These are phyloP conservation scores for Acanthochlamys bracteata DNA, from an alignment of 106 monocot genomes.

Conservation along the genomic window DNA sequence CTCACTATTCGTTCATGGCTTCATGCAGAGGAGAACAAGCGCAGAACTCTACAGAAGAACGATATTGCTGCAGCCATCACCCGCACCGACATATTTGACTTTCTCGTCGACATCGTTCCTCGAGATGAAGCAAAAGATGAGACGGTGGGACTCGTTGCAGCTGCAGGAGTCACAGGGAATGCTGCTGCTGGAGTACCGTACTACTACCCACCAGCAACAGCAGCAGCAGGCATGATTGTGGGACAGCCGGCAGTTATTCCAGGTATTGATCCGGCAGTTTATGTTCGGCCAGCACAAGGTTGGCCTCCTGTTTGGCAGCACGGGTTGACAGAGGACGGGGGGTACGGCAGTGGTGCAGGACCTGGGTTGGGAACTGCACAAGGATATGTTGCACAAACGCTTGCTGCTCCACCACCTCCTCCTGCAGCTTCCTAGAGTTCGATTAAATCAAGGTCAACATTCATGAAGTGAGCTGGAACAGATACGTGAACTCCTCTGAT, in stretches of 20 bases:
- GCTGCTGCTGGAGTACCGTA: slow-evolving; percentile 37
- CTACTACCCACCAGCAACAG: slow-evolving; percentile 32
- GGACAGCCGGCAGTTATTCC: slow-evolving; percentile 34
- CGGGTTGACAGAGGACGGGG: slow-evolving; percentile 20
- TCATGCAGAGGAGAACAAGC: slow-evolving; percentile 85
- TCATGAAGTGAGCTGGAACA: not conserved
- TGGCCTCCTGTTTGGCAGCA: slow-evolving; percentile 51
- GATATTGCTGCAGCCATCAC: slow-evolving; percentile 75
- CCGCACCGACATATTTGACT: slow-evolving; percentile 60
- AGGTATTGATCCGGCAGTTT: slow-evolving; percentile 24
- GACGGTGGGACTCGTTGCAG: slow-evolving; percentile 8
- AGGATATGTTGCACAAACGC: slow-evolving; percentile 4
- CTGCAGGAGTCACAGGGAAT: not conserved
- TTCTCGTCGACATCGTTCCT: slow-evolving; percentile 50
- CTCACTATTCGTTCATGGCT: slow-evolving; percentile 86
- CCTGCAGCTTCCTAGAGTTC: not conserved
- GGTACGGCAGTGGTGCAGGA: not conserved
- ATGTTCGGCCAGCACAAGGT: slow-evolving; percentile 22
- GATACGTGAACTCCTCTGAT: not conserved
- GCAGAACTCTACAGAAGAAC: slow-evolving; percentile 68
- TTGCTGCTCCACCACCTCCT: slow-evolving; percentile 17
- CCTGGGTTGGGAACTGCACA: slow-evolving; percentile 1
- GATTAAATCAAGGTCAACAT: not conserved
- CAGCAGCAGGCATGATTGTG: slow-evolving; percentile 14
- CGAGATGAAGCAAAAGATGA: slow-evolving; percentile 53